A percentile compares a stretch with the other conserved stretches of the same genome.
Conservation (phyloP, 1,284 basidiomycete species). For the Athelia sp. region DNA sequence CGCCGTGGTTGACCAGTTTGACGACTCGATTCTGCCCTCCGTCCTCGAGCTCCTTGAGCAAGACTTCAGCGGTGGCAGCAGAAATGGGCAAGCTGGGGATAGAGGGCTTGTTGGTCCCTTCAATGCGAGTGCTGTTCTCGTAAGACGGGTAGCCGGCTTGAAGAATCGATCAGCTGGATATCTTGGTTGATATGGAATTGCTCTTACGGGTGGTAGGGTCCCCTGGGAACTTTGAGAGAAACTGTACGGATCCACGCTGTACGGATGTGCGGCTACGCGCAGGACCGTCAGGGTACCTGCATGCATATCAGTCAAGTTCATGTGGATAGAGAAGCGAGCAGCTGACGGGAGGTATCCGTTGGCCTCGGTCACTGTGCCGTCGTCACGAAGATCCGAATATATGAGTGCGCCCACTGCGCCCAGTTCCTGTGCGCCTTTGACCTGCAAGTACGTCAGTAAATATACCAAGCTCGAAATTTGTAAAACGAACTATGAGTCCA, state of each 20-base stretch:
- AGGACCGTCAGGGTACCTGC: constrained; percentile 61
- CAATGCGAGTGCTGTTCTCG: constrained; percentile 60
- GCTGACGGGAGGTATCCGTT: constrained; percentile 53
- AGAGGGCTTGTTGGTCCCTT: constrained; percentile 54
- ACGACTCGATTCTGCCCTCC: constrained; percentile 29
- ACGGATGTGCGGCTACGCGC: constrained; percentile 67
- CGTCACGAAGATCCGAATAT: constrained; percentile 73
- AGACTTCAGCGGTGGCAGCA: constrained; percentile 45
- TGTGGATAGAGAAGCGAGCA: constrained; percentile 5
- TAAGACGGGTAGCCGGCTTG: constrained; percentile 51
- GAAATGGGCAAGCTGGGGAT: constrained; percentile 66
- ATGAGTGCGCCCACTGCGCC: constrained; percentile 61
- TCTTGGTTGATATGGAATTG: neutral
- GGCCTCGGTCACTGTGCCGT: constrained; percentile 61
- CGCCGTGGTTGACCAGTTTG: constrained; percentile 47
- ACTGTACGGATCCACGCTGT: constrained; percentile 75
- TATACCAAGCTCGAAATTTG: neutral
- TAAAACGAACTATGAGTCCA: constrained; percentile 50
- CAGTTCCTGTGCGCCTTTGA: constrained; percentile 66
- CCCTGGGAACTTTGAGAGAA: constrained; percentile 62
- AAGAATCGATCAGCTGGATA: neutral
- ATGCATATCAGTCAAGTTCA: constrained; percentile 1
- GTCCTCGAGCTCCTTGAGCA: constrained; percentile 37
- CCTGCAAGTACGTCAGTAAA: constrained; percentile 23
- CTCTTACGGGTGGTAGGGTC: constrained; percentile 69